Percentiles rank a stretch among this genome's conserved stretches.
phyloP scores from a whole-genome alignment of 2,329 filamentous ascomycete genomes.

The Geosmithia flava region DNA sequence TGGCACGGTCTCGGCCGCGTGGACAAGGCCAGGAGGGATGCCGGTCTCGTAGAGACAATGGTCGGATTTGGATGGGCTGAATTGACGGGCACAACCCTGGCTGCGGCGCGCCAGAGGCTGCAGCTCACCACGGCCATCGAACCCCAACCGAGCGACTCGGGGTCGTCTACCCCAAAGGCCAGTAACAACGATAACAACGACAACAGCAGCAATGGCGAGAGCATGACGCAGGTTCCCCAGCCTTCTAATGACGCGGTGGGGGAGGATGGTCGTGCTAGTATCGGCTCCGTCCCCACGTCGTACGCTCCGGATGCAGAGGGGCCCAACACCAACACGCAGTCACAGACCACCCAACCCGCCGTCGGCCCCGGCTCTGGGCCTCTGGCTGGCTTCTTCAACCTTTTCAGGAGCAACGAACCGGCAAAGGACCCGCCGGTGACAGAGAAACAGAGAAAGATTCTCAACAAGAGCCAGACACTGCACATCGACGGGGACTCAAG shows the following conservation, averaged over 20 bases:
- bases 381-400: slow-evolving; percentile 54
- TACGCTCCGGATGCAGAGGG: slow-evolving; percentile 10
- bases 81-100: slow-evolving; percentile 60
- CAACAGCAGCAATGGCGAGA: slow-evolving; percentile 7
- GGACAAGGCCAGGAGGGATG: slow-evolving; percentile 86
- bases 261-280: slow-evolving; percentile 52
- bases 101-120: slow-evolving; percentile 24
- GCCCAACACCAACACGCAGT: neutral
- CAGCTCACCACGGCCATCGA: slow-evolving; percentile 17
- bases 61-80: slow-evolving; percentile 94
- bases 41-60: slow-evolving; percentile 82
- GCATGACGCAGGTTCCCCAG: slow-evolving; percentile 53
- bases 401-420: slow-evolving; percentile 52
- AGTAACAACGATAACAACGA: slow-evolving; percentile 17
- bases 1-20: slow-evolving; percentile 91
- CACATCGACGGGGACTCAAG: slow-evolving; percentile 1
- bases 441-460: slow-evolving; percentile 56
- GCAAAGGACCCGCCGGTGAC: slow-evolving; percentile 35
- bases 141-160: slow-evolving; percentile 15
- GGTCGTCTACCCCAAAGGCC: slow-evolving; percentile 20
- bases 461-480: slow-evolving; percentile 67
- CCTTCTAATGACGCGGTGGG: slow-evolving; percentile 52
- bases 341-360: slow-evolving; percentile 4
- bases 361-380: slow-evolving; percentile 20
- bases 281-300: slow-evolving; percentile 29